Evolutionary conservation across 2,329 filamentous ascomycete genomes (phyloP), one percentile per base, ranked within the genome.

Genomic region (Drechslerella stenobrocha): DNA sequence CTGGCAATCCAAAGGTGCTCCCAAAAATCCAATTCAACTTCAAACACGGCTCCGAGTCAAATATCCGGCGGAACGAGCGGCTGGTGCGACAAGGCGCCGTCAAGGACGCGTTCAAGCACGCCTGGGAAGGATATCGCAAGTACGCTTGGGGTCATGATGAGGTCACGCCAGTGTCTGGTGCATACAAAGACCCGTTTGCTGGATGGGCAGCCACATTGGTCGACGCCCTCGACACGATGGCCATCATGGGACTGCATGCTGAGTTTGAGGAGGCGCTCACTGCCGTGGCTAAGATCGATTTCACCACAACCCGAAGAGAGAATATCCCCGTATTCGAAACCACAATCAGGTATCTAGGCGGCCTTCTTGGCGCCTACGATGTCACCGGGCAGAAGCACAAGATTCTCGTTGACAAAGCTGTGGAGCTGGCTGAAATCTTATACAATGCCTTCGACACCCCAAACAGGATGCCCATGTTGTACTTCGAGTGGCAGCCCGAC

Each of bases 251-350:
- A 23, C 74, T 95, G 75, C 82, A 83, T 72, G 81, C 87, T 0
- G 89, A 95, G 72, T 95, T 95, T 73, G 84, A 89, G 63, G 85
- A 89, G 67, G 90, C 89, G 1, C 84, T 88, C 44, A 80, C 83
- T 52, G 84, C 82, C 2, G 84, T 91, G 20, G 81, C 81, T 59
- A 77, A 82, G 3, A 92, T 96, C 61, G 90, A 96, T 76, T 96
- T 96, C 73, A 93, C 88, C 1, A 87, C 83, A 8, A 86, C 84
- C 24, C 76, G 79, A 11, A 80, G 85, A 48, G 75, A 77, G 34
- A 83, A 88, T 47, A 93, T 96, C 45, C 90, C 90, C n/a, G 81
- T 95, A 5, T 96, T 96, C 72, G 91, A 96, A 77, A 95, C 90
- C 0, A 89, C 86, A 8, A 96, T 97, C 74, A 84, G 92, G 52